Evolutionary conservation across 2,329 filamentous ascomycete genomes (phyloP), one percentile per base, ranked within the genome.

Genomic region (Colletotrichum neosansevieriae): DNA sequence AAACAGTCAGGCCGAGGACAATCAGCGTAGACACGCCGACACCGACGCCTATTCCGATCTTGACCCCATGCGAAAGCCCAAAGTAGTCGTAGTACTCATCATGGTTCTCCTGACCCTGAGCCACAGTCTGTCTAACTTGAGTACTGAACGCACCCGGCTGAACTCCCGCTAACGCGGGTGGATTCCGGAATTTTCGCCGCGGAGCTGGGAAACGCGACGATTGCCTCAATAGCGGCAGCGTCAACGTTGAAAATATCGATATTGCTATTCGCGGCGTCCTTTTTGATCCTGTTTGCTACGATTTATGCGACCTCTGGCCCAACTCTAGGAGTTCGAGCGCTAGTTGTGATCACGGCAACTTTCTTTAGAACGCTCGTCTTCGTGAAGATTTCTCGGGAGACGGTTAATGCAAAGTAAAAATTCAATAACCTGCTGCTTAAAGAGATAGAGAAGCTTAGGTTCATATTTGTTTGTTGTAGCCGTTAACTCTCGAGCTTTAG

Each of bases 391-490:
- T 81, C 24, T 29, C 24, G 6, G 24, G 24, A 61, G 15, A 81
- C 71, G 73, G 81, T 29, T 6, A 29, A 6, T 29, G 24, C 24
- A 3, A 29, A 6, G 24, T 29, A 6, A 4, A 29, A 88, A 2
- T 85, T 85, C 1, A 79, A 80, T 71, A 87, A 89, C 5, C 79
- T 73, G 12, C 72, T 71, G 9, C 69, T 87, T 75, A 75, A 81
- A 61, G 3, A 53, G 21, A 32, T 4, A 1, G 58, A 44, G 2
- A 15, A 15, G 10, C 13, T 7, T 29, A 29, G 1, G 5, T 44
- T 0, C 3, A 17, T 19, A 11, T 32, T 3, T 19, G n/a, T 19
- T 15, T 29, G 24, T 29, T 29, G 24, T 29, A 2, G 24, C 6
- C 24, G 4, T 6, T 6, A 6, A 29, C 24, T n/a, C 4, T 6